Conservation (phyloP, 768 basidiomycete species). For the Strobilomyces dryophilus region DNA sequence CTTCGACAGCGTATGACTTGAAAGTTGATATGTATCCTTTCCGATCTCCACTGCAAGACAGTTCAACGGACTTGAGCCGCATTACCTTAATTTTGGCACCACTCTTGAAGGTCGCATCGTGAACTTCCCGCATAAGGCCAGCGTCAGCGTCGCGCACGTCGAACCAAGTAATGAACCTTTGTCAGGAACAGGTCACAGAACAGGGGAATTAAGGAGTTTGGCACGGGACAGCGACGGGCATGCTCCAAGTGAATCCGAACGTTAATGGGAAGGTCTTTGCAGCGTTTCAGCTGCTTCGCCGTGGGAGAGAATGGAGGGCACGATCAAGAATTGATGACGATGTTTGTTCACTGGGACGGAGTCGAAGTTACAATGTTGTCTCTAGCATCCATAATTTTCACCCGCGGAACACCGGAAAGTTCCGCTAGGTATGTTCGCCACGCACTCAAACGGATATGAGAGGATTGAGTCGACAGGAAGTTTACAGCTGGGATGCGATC, state of each 20-base stretch:
- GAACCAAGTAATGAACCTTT: background rate
- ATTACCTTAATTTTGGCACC: background rate
- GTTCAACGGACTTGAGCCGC: background rate
- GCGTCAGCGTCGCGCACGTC: fast-evolving
- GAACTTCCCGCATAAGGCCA: background rate
- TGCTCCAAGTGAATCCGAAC: background rate
- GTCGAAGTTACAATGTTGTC: background rate
- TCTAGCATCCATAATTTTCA: too few species aligned
- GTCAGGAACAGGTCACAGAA: background rate
- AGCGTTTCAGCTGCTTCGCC: background rate
- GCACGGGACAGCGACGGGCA: background rate
- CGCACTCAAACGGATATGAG: background rate
- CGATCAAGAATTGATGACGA: background rate
- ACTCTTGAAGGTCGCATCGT: background rate
- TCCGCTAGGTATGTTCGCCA: background rate
- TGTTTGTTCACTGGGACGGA: background rate
- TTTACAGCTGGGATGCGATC: background rate
- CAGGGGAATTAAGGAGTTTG: too few species aligned
- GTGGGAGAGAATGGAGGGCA: too few species aligned
- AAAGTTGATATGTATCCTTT: too few species aligned
- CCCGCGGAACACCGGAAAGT: too few species aligned
- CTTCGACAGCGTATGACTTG: background rate
- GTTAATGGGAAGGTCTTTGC: background rate
- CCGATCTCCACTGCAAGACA: background rate
- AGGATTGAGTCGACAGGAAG: background rate